Evolutionary conservation across 2,329 filamentous ascomycete genomes (phyloP).

Genomic region (Aspergillus sp.): DNA sequence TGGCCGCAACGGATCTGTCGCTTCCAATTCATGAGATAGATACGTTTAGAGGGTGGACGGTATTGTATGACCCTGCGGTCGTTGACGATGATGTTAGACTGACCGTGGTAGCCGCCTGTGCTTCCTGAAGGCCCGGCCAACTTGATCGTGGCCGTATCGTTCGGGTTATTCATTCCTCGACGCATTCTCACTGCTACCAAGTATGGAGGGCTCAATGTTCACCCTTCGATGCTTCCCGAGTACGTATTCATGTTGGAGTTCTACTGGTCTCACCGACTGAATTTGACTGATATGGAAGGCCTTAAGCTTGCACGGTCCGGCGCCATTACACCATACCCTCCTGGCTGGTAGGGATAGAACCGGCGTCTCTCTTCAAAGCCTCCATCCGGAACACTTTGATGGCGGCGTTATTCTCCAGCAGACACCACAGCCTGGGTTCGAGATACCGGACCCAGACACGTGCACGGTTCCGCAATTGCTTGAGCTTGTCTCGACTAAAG

Average conservation of each 20-base stretch:
- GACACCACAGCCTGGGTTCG: slow-evolving; percentile 49
- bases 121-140: slow-evolving; percentile 49
- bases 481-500: slow-evolving; percentile 52
- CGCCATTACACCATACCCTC: slow-evolving; percentile 79
- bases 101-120: slow-evolving; percentile 45
- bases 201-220: slow-evolving; percentile 87
- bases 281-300: not conserved
- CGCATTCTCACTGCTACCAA: slow-evolving; percentile 60
- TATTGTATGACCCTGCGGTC: slow-evolving; percentile 32
- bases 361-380: slow-evolving; percentile 79
- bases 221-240: slow-evolving; percentile 85
- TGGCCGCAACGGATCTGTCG: slow-evolving; percentile 53
- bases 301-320: slow-evolving; percentile 66
- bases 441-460: slow-evolving; percentile 40
- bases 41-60: slow-evolving; percentile 74
- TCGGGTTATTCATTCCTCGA: slow-evolving; percentile 78
- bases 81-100: slow-evolving; percentile 7
- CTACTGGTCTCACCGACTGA: not conserved
- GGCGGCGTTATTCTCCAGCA: slow-evolving; percentile 68
- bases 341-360: slow-evolving; percentile 53
- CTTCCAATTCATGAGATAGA: slow-evolving; percentile 66
- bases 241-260: slow-evolving; percentile 30
- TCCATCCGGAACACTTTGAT: slow-evolving; percentile 70
- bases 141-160: slow-evolving; percentile 85
- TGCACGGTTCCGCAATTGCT: slow-evolving; percentile 46